Base-by-base conservation (phyloP, 495 filamentous ascomycete genomes). In the Chaetomium tenue region DNA sequence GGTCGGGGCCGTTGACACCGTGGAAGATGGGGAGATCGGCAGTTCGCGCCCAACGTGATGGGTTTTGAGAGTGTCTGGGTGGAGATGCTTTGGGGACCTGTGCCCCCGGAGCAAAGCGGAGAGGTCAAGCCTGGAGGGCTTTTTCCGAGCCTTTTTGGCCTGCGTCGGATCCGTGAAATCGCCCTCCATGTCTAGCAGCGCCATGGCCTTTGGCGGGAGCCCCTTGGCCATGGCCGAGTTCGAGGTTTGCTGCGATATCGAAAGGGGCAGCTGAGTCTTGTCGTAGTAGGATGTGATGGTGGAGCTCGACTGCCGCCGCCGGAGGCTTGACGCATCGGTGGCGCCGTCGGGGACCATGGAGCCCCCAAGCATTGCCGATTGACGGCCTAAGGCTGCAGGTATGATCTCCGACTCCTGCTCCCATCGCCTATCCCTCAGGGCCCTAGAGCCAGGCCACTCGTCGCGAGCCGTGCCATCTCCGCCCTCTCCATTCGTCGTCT, bases 161-260 rank as follows among this genome's bases (percentile, higher is more conserved):
- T 60, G 66, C n/a, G 63, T 52, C 57, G 47, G 25, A 0, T 63
- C 56, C 2, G 48, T 56, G 28, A 61, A 63, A 8, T 67, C 46
- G 4, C 67, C 76, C 46, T 79, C 78, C 33, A 79, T 78, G 74
- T 79, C 79, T 51, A 77, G 72, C 37, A 77, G 71, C 26, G 71
- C 61, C n/a, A 75, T 66, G 16, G 71, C 76, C 70, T 81, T 81
- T 22, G 75, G 66, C 8, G 81, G 80, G 6, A 81, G 72, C 8
- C 80, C 81, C 67, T 83, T 84, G 12, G 81, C 76, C 75, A 84
- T 82, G 42, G 81, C 79, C 20, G 82, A 84, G 60, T 73, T 79
- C 1, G 81, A 82, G 11, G 82, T 84, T 66, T 85, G 83, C 61
- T 83, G 81, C 8, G 82, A 84, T 65, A 83, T 81, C 15, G 81